Evolutionary conservation across 2,329 filamentous ascomycete species (phyloP).

Genomic region (Hypoxylon sp.): DNA sequence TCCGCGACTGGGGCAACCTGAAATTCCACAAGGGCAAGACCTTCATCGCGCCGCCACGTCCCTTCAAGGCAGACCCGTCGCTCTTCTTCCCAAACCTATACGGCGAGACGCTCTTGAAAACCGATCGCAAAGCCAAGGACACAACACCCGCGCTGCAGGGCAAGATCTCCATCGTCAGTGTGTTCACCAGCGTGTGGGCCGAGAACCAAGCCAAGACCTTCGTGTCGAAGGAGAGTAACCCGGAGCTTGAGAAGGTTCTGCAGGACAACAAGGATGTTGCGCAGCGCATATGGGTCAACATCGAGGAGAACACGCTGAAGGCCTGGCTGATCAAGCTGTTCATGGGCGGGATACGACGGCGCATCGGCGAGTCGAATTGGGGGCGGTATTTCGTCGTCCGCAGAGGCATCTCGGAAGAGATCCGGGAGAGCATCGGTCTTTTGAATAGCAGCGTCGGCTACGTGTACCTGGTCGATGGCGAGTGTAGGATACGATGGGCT

Average conservation of each 20-base stretch:
- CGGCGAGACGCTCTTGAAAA: constrained; percentile 76
- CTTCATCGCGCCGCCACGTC: constrained; percentile 83
- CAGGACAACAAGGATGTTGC: constrained; percentile 60
- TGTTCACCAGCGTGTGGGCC: constrained; percentile 88
- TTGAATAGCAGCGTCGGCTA: constrained; percentile 94
- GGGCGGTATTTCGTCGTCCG: constrained; percentile 69
- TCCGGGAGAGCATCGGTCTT: constrained; percentile 71
- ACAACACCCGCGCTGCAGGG: constrained; percentile 80
- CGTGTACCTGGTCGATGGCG: constrained; percentile 86
- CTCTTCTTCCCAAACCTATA: constrained; percentile 94
- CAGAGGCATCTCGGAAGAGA: constrained; percentile 66
- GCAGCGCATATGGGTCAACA: constrained; percentile 86
- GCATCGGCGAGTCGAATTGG: constrained; percentile 62
- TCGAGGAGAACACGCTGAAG: constrained; percentile 81
- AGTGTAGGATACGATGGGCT: constrained; percentile 93
- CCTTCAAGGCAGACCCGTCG: constrained; percentile 83
- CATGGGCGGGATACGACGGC: constrained; percentile 60
- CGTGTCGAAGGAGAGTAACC: constrained; percentile 70
- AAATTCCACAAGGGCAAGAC: constrained; percentile 86
- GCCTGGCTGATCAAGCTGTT: constrained; percentile 67
- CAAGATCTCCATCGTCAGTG: constrained; percentile 77
- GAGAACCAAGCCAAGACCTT: constrained; percentile 82
- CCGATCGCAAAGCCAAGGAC: constrained; percentile 62
- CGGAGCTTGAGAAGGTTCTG: constrained; percentile 72
- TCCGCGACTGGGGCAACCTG: constrained; percentile 93